Evolutionary conservation across 495 filamentous ascomycete species (phyloP), one percentile per base, ranked within the genome.

Genomic region (Xylaria acuta): DNA sequence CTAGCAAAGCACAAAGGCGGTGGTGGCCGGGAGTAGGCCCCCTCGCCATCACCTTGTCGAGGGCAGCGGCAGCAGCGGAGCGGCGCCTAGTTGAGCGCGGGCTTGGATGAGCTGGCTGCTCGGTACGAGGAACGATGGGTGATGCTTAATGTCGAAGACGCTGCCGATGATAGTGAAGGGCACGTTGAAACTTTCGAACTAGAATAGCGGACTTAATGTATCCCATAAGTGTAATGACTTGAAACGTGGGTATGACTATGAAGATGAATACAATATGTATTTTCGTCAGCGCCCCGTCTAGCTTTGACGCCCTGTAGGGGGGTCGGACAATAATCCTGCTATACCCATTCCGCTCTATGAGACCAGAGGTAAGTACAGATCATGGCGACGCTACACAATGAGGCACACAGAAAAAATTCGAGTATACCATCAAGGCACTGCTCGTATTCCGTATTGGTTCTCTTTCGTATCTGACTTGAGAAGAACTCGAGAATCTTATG

Each of bases 41-140:
- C 34, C 43, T 63, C 22, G 60, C 5, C 38, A 41, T 63, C 5
- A 18, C n/a, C 27, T 27, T 32, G 32, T 56, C 36, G 62, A 62
- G 34, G 8, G 43, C 43, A n/a, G 4, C 47, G 65, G 14, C 27
- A 20, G 53, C 53, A 56, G 27, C 53, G 25, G 12, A 11, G 22
- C 51, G 11, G 51, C 51, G 36, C 27, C 54, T 43, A 69, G 49
- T 69, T 59, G 47, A 18, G 59, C 40, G 22, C 41, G 22, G 47
- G 36, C 36, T 16, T 36, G 16, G 67, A 22, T 30, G 51, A 69
- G 64, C 20, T 60, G 18, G 43, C 22, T 20, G 53, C 54, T 25
- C 22, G 12, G 25, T 16, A 25, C 8, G n/a, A 20, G 27, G 34
- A 20, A 32, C 34, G 14, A n/a, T n/a, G 20, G 16, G 8, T 38